Base-by-base conservation (phyloP, 1,284 basidiomycete genomes). In the Rhodotorula sp. region DNA sequence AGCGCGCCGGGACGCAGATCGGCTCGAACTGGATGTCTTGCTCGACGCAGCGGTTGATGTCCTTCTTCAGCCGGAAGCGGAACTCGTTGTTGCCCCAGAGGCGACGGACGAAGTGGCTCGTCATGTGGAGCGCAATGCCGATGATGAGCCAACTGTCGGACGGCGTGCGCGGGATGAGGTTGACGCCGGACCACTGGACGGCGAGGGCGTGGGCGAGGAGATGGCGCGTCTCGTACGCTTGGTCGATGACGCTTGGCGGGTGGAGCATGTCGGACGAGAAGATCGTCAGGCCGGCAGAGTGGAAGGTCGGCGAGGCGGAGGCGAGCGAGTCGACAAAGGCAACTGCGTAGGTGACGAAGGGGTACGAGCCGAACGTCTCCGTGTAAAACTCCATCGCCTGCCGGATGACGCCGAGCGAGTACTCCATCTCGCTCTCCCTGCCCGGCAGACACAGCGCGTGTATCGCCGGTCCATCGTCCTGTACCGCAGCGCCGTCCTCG, bases 21-120 rank as follows among this genome's bases (percentile, higher is more conserved):
- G 96, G 96, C 56, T 91, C 90, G 87, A 95, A 92, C 28, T 86
- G 85, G 59, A 90, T 87, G 80, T 99, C 96, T 83, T 88, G 86
- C 70, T 89, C 87, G 40, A 93, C 85, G 55, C 96, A 89, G n/a
- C 92, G 89, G 73, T 94, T 89, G 85, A 97, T 95, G 79, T 99
- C 96, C 80, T 94, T 94, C 83, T 95, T 95, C 77, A 99, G 81
- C 62, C 92, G 85, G 81, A 94, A 99, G 4, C 95, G 87, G 78
- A 97, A 99, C 79, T 99, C 96, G 83, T 99, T 99, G 81, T 91
- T 96, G 30, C 96, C 96, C 71, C 97, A 84, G 10, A 95, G 82
- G 77, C 90, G 90, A 65, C 89, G 87, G 74, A 96, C 83, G 82
- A 93, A 98, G 57, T 95, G 85, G 20, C 90, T 89, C 31, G 91